Conservation (phyloP, 2,329 filamentous ascomycete species). For the Emericellopsis atlantica region DNA sequence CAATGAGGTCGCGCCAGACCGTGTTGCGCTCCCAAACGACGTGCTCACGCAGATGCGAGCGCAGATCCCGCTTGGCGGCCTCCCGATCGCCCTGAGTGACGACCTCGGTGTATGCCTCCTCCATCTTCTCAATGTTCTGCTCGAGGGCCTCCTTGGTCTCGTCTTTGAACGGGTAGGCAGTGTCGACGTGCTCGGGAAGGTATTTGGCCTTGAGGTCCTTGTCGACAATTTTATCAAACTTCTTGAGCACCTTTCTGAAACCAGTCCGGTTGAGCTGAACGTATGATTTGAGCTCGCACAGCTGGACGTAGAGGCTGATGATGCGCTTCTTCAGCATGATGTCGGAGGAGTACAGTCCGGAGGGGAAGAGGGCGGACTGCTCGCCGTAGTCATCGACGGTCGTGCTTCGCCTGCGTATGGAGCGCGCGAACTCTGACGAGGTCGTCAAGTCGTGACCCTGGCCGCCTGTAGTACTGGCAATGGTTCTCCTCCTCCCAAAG, state of each 20-base stretch:
- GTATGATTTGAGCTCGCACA: constrained; percentile 93
- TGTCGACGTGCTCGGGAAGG: constrained; percentile 59
- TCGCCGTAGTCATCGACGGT: constrained; percentile 71
- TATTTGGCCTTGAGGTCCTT: constrained; percentile 68
- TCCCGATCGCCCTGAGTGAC: constrained; percentile 71
- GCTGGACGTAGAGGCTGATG: constrained; percentile 74
- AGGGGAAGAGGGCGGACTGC: constrained; percentile 51
- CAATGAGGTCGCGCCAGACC: constrained; percentile 98
- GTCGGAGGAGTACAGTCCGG: constrained; percentile 49
- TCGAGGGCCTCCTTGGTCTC: constrained; percentile 60
- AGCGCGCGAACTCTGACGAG: constrained; percentile 46
- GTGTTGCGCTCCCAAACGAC: constrained; percentile 99
- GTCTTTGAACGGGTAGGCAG: constrained; percentile 70
- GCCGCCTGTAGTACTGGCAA: constrained; percentile 10
- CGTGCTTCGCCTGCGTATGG: constrained; percentile 48
- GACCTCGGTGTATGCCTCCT: constrained; percentile 67
- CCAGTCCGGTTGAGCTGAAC: constrained; percentile 93
- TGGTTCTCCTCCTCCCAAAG: constrained; percentile 23
- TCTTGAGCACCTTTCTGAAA: constrained; percentile 93
- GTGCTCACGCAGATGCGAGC: constrained; percentile 86
- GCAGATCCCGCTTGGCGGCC: constrained; percentile 70
- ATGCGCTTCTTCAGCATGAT: constrained; percentile 90
- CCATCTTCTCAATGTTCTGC: constrained; percentile 60
- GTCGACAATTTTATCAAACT: constrained; percentile 94
- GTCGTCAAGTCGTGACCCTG: constrained; percentile 40